phyloP scores from a whole-genome alignment of 345 rosid species.

The Dovyalis caffra region DNA sequence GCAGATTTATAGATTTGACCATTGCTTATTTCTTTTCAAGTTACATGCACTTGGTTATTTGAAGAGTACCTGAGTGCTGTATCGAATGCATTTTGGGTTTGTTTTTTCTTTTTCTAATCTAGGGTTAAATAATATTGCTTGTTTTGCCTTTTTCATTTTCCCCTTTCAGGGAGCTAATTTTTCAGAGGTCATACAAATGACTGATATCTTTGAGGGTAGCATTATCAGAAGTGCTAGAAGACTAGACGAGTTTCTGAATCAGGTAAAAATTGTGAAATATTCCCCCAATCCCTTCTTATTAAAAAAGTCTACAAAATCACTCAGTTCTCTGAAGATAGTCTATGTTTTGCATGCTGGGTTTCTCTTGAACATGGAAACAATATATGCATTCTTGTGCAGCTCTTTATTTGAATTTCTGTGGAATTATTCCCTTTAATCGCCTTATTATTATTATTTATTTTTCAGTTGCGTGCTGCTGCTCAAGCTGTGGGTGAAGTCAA shows the following conservation, averaged over 20 bases:
- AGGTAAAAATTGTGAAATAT: constrained; percentile 42
- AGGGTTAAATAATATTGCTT: not conserved
- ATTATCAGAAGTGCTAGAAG: constrained; percentile 90
- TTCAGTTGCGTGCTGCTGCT: constrained; percentile 80
- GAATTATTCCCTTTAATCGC: not conserved
- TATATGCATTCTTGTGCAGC: not conserved
- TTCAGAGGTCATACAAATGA: constrained; percentile 91
- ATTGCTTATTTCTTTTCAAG: not conserved
- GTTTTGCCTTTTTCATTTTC: constrained; percentile 22
- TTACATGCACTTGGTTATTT: not conserved
- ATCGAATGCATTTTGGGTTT: not conserved
- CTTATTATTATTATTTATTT: not conserved
- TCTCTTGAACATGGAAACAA: not conserved
- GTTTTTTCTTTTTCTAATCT: not conserved
- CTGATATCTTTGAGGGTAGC: constrained; percentile 98
- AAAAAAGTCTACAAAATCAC: not conserved
- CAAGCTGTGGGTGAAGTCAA: constrained; percentile 80
- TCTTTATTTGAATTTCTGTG: not conserved
- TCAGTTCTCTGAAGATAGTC: not conserved
- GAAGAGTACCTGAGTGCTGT: not conserved
- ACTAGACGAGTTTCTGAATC: constrained; percentile 94
- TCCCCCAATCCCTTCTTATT: no score
- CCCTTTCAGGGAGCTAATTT: constrained; percentile 87
- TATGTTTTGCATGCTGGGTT: not conserved
- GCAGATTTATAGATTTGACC: not conserved